A percentile compares a stretch with the other conserved stretches of the same genome.
phyloP scores from a whole-genome alignment of 108 stramenopile genomes.

The Cyclotella baltica region DNA sequence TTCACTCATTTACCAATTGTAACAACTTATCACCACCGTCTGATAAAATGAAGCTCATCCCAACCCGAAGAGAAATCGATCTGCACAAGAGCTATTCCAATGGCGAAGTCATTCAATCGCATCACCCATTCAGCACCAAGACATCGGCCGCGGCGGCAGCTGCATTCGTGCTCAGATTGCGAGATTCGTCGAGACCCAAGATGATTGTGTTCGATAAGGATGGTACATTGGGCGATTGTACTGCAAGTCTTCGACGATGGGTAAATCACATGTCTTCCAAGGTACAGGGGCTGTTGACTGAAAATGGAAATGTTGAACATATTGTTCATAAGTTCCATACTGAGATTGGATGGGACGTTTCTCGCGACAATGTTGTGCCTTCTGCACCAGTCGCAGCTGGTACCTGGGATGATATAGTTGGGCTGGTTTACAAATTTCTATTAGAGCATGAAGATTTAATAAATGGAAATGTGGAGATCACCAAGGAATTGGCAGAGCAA shows the following conservation, averaged over 20 bases:
- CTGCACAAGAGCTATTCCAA: neutral
- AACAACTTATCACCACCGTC: neutral
- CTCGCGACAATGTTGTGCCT: slow-evolving; percentile 41
- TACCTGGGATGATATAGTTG: slow-evolving; percentile 60
- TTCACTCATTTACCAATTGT: neutral
- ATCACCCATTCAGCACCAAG: neutral
- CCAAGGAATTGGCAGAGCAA: slow-evolving; percentile 25
- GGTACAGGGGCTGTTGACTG: slow-evolving; percentile 15
- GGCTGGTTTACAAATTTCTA: slow-evolving; percentile 6
- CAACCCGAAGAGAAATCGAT: neutral
- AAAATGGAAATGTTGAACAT: slow-evolving; percentile 1
- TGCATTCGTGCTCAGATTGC: neutral
- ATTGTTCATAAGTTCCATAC: slow-evolving; percentile 44
- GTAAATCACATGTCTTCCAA: slow-evolving; percentile 45
- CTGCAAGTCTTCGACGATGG: slow-evolving; percentile 48
- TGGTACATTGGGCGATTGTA: slow-evolving; percentile 64
- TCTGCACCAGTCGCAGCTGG: slow-evolving; percentile 57
- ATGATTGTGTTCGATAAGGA: slow-evolving; percentile 71
- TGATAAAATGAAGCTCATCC: neutral
- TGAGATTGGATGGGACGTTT: slow-evolving; percentile 57
- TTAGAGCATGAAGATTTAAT: slow-evolving; percentile 11
- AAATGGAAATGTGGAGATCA: slow-evolving; percentile 16
- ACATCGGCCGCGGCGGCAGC: neutral
- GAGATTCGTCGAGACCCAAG: neutral
- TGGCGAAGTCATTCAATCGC: neutral